Percentiles rank a stretch among this genome's conserved stretches.
Evolutionary conservation across 805 yeast species (phyloP).

Genomic region (Saturnispora dispora): DNA sequence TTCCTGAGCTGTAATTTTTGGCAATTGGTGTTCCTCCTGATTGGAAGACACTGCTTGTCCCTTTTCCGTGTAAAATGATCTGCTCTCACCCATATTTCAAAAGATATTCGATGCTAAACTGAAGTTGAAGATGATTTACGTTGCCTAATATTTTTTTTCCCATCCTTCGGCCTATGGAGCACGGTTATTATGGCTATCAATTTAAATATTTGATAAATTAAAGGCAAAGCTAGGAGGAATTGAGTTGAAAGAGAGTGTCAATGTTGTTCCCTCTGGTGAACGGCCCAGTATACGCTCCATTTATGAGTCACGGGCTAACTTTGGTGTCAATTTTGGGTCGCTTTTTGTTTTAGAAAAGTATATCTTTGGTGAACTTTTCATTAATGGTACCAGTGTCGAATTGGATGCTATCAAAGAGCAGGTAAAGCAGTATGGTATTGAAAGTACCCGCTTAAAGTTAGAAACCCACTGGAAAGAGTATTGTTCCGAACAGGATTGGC

Average conservation of each 20-base stretch:
- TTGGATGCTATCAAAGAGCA: slow-evolving; percentile 56
- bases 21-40: slow-evolving; percentile 20
- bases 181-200: background rate
- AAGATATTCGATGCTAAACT: background rate
- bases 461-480: slow-evolving; percentile 62
- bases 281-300: slow-evolving; percentile 37
- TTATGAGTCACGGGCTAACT: slow-evolving; percentile 53
- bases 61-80: slow-evolving; percentile 22
- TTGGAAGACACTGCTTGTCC: slow-evolving; percentile 13
- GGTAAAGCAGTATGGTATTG: slow-evolving; percentile 41
- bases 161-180: background rate
- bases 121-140: background rate
- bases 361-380: slow-evolving; percentile 57
- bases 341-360: slow-evolving; percentile 74
- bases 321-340: slow-evolving; percentile 83
- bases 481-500: slow-evolving; percentile 66
- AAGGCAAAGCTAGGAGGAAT: slow-evolving; percentile 9
- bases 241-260: slow-evolving; percentile 2
- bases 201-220: slow-evolving; percentile 14
- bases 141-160: background rate
- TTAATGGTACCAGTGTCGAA: slow-evolving; percentile 55
- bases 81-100: slow-evolving; percentile 2
- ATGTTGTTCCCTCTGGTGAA: slow-evolving; percentile 29
- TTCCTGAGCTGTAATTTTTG: slow-evolving; percentile 12
- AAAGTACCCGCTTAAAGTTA: slow-evolving; percentile 42